Evolutionary conservation across 202 grass and related monocot species (phyloP).

Genomic region (Miscanthus sacchariflorus): DNA sequence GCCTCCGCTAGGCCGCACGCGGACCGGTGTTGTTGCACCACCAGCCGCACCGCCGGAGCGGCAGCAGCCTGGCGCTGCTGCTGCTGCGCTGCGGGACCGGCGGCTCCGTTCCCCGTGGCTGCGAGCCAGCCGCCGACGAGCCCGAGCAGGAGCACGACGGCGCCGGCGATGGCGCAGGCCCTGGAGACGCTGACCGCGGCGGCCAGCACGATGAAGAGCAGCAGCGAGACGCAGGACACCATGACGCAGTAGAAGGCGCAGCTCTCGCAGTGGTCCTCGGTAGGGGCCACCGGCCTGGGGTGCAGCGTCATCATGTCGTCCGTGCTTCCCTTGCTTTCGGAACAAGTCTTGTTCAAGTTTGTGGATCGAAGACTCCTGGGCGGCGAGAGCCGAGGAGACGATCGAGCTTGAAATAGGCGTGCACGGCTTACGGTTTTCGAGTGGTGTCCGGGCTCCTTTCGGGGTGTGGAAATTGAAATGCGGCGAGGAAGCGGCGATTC

Average conservation of each 20-base stretch:
- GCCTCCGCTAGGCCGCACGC: background rate
- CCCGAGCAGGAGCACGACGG: conserved; percentile 29
- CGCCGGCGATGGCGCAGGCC: conserved; percentile 39
- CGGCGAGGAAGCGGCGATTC: background rate
- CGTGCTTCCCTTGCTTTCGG: background rate
- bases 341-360: background rate
- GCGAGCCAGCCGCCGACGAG: conserved; percentile 38
- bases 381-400: background rate
- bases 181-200: background rate
- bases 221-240: conserved; percentile 42
- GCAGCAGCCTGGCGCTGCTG: background rate
- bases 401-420: background rate
- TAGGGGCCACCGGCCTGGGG: conserved; percentile 16
- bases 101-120: background rate
- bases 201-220: conserved; percentile 55
- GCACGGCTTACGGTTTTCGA: background rate
- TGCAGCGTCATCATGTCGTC: conserved; percentile 36
- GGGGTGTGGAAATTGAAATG: background rate
- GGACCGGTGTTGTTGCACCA: background rate
- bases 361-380: background rate
- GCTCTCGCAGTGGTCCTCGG: background rate
- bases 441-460: background rate
- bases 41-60: background rate
- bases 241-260: conserved; percentile 44
- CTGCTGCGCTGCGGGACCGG: background rate